Base-by-base conservation (phyloP, 495 filamentous ascomycete genomes). In the Staphylotrichum tortipilum region DNA sequence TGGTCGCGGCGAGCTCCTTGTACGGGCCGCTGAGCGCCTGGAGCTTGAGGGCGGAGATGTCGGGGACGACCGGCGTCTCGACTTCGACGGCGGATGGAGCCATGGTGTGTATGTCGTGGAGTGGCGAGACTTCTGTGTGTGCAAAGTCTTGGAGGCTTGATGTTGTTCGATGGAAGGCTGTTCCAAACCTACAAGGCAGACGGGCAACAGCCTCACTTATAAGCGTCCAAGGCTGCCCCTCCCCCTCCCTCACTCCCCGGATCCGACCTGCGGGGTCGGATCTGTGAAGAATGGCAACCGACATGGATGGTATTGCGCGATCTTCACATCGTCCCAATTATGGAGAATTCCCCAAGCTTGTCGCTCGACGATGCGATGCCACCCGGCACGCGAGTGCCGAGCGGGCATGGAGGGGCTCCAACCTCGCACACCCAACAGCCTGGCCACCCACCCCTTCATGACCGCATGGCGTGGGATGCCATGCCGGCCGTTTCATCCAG, bases 1-100 rank as follows among this genome's bases (percentile, higher is more conserved):
- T 72, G 39, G 70, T 71, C 24, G 75, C 57, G 7, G 68, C 63
- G 38, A 81, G 69, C 58, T 85, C 80, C 68, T 85, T 85, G 67
- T 84, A 84, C 38, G 69, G 65, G n/a, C 74, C 74, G 4, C 64
- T 67, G 17, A 71, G 68, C 19, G 69, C 60, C 5, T 66, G 59
- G 15, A 71, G 63, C 54, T 63, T 70, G 50, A 51, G 23, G 22
- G 39, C 14, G n/a, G 44, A 9, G 22, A 56, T 67, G 51, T 49
- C 67, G 36, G 54, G 52, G 38, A 50, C 51, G 49, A 49, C 31
- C 47, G 55, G 57, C 37, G 60, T 66, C 54, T 67, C 56, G 38
- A 65, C 64, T 29, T 75, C 60, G 15, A 59, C 50, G 10, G 62
- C 55, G 23, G 53, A 54, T 23, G 62, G 62, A n/a, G 60, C 64